A percentile compares a stretch with the other conserved stretches of the same genome.
Conservation (phyloP, 225 moss, liverwort and hornwort species). For the Climacium dendroides region DNA sequence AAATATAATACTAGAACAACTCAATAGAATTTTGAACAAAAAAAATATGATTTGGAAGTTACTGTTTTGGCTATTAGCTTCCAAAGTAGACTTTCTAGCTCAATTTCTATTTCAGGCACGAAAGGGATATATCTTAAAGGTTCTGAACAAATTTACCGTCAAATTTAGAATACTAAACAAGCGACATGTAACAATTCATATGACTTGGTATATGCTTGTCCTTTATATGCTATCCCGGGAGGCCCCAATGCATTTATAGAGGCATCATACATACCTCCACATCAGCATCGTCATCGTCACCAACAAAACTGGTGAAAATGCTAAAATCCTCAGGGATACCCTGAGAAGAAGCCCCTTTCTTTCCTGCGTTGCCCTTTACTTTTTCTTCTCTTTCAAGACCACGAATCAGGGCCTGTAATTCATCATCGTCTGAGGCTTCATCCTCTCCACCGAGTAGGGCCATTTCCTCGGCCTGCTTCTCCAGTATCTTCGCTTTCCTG, state of each 20-base stretch:
- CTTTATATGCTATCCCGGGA: neutral
- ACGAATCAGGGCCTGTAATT: conserved; percentile 64
- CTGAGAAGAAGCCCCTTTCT: conserved; percentile 6
- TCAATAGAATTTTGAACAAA: neutral
- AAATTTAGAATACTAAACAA: neutral
- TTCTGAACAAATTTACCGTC: neutral
- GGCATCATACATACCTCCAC: conserved; percentile 63
- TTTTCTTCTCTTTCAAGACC: conserved; percentile 85
- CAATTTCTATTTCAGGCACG: neutral
- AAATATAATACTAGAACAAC: neutral
- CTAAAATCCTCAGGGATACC: conserved; percentile 25
- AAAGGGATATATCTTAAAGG: neutral
- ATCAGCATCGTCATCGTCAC: conserved; percentile 73
- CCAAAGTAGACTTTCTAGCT: neutral
- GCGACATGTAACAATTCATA: neutral
- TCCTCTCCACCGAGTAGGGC: conserved; percentile 57
- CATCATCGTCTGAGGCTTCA: conserved; percentile 71
- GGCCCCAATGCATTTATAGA: neutral
- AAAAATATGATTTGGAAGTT: neutral
- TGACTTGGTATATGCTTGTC: neutral
- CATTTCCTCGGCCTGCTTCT: conserved; percentile 80
- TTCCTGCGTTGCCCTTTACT: conserved; percentile 6
- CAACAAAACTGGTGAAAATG: conserved; percentile 21
- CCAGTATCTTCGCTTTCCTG: conserved; percentile 85
- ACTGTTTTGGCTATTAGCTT: neutral